phyloP scores from a whole-genome alignment of 768 basidiomycete species.

The Leccinum olivaceopallidum region DNA sequence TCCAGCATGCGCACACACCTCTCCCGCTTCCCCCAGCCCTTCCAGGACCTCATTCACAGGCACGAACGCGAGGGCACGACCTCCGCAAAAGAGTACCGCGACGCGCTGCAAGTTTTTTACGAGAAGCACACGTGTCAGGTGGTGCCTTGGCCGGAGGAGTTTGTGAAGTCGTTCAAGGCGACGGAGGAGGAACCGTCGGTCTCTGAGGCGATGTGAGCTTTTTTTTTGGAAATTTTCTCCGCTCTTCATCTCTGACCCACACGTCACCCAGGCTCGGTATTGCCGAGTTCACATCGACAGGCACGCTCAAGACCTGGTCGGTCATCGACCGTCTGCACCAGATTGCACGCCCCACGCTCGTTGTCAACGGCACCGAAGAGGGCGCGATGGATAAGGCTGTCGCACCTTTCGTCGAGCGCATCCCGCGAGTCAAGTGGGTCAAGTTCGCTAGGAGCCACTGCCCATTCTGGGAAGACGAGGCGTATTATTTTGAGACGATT shows the following conservation, averaged over 20 bases:
- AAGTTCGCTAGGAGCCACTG: slow-evolving; percentile 31
- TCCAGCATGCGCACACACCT: slow-evolving; percentile 24
- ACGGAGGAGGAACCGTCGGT: slow-evolving; percentile 35
- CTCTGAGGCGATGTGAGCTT: slow-evolving; percentile 32
- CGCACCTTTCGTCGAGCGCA: slow-evolving; percentile 33
- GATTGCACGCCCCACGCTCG: slow-evolving; percentile 39
- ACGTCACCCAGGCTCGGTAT: slow-evolving; percentile 10
- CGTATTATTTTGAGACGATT: slow-evolving; percentile 22
- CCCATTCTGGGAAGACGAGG: slow-evolving; percentile 23
- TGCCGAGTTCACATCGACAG: slow-evolving; percentile 38
- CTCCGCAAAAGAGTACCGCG: slow-evolving; percentile 32
- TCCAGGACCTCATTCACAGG: slow-evolving; percentile 24
- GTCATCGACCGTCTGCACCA: slow-evolving; percentile 42
- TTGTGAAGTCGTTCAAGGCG: slow-evolving; percentile 24
- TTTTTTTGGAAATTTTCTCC: background rate
- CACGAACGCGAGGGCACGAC: slow-evolving; percentile 36
- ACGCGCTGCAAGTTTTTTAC: slow-evolving; percentile 28
- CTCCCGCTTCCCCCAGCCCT: slow-evolving; percentile 29
- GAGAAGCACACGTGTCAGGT: slow-evolving; percentile 34
- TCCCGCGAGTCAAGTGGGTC: slow-evolving; percentile 37
- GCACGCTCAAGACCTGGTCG: slow-evolving; percentile 44
- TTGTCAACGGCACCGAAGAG: slow-evolving; percentile 39
- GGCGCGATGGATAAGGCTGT: slow-evolving; percentile 35
- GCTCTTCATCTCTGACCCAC: background rate
- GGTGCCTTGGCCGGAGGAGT: slow-evolving; percentile 34